Evolutionary conservation across 371 early-diverging fungal genomes (phyloP).

Genomic region (Mucor lusitanicus): DNA sequence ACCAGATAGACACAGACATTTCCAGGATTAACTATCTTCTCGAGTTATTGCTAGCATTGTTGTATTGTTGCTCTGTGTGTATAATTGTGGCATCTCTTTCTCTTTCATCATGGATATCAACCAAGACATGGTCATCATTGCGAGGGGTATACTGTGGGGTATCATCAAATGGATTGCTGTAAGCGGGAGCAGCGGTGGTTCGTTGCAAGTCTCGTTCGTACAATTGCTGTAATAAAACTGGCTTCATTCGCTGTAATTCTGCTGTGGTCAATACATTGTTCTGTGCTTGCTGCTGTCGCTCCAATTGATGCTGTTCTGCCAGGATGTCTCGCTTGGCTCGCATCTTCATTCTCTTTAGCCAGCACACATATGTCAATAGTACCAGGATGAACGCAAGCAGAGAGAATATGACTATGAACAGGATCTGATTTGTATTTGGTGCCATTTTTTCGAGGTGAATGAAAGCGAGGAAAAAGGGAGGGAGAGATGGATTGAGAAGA

Average conservation of each 20-base stretch:
- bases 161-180: constrained; percentile 15
- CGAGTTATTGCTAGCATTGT: not conserved
- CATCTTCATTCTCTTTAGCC: constrained; percentile 24
- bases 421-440: constrained; percentile 22
- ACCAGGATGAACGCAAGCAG: constrained; percentile 17
- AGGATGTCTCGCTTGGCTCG: constrained; percentile 14
- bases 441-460: not conserved
- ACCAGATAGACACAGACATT: not conserved
- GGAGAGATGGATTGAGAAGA: not conserved
- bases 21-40: not conserved
- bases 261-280: constrained; percentile 3
- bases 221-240: constrained; percentile 22
- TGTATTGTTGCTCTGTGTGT: constrained; percentile 9
- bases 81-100: constrained; percentile 23
- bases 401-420: constrained; percentile 26
- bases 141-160: constrained; percentile 21
- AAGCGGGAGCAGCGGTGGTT: not conserved
- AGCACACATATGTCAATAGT: constrained; percentile 21
- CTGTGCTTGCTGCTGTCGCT: constrained; percentile 13
- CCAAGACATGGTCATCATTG: constrained; percentile 5
- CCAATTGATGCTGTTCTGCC: constrained; percentile 16
- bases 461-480: constrained; percentile 3
- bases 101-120: constrained; percentile 20
- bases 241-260: constrained; percentile 24
- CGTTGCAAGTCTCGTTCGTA: constrained; percentile 12